phyloP scores from a whole-genome alignment of 768 basidiomycete genomes.

The Dacryopinax primogenitus region DNA sequence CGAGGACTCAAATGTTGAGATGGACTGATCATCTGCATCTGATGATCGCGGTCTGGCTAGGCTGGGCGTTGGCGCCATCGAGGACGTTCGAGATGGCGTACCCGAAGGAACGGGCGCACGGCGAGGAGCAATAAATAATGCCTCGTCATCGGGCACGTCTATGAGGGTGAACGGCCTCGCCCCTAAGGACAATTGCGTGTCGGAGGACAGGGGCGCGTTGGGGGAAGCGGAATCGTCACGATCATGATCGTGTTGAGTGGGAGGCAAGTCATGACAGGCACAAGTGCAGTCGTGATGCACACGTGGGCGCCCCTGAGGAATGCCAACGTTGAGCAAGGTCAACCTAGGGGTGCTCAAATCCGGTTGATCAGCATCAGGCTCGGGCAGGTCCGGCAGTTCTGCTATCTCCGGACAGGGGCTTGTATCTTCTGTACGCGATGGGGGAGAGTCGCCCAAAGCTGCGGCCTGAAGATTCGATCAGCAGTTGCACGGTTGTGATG shows the following conservation, averaged over 20 bases:
- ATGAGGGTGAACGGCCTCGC: not conserved
- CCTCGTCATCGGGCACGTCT: not conserved
- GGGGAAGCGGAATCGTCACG: not conserved
- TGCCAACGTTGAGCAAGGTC: not conserved
- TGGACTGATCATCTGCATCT: not conserved
- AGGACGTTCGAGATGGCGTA: not conserved
- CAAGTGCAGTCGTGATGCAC: not conserved
- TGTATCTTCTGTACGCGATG: no score
- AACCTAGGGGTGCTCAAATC: no score
- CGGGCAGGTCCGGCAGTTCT: no score
- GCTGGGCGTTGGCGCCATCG: not conserved
- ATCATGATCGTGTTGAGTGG: not conserved
- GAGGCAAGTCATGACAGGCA: not conserved
- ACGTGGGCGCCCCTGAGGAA: not conserved
- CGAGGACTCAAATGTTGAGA: not conserved
- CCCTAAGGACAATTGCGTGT: not conserved
- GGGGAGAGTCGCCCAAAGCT: no score
- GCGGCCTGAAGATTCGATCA: no score
- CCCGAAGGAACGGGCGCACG: not conserved
- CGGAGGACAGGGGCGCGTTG: not conserved
- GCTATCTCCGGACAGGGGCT: no score
- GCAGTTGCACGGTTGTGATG: not conserved
- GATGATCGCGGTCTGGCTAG: not conserved
- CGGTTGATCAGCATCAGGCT: no score
- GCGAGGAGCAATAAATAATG: not conserved